These are phyloP conservation scores for Podila epigama DNA, from an alignment of 192 early-diverging fungal species.

Conservation along the genomic window DNA sequence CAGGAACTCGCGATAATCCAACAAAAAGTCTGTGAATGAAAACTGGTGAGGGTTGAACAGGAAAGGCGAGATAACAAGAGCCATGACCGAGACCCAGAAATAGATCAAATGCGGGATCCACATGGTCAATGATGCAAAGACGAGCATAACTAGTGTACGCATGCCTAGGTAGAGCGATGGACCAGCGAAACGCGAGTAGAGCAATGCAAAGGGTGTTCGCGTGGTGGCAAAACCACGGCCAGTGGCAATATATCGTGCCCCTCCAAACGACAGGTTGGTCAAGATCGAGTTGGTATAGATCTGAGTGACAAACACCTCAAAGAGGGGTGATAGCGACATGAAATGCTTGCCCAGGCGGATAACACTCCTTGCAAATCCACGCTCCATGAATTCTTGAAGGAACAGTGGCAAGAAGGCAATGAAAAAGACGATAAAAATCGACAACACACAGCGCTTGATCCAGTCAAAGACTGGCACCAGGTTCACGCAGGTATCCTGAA, in stretches of 20 bases:
- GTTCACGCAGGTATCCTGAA: slow-evolving; percentile 75
- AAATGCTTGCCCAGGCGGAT: slow-evolving; percentile 82
- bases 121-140: slow-evolving; percentile 77
- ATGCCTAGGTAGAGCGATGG: slow-evolving; percentile 81
- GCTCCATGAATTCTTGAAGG: slow-evolving; percentile 84
- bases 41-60: slow-evolving; percentile 93
- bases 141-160: slow-evolving; percentile 71
- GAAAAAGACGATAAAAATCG: slow-evolving; percentile 82
- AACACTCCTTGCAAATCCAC: slow-evolving; percentile 75
- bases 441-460: slow-evolving; percentile 82
- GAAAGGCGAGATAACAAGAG: slow-evolving; percentile 82
- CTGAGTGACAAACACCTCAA: slow-evolving; percentile 88
- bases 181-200: slow-evolving; percentile 79
- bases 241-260: slow-evolving; percentile 86
- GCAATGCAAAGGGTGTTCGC: slow-evolving; percentile 72
- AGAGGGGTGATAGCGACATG: slow-evolving; percentile 81
- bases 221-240: slow-evolving; percentile 89
- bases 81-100: slow-evolving; percentile 83
- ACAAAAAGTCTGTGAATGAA: slow-evolving; percentile 76
- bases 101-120: slow-evolving; percentile 78
- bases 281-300: slow-evolving; percentile 84
- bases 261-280: slow-evolving; percentile 80
- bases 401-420: slow-evolving; percentile 85
- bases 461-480: slow-evolving; percentile 79
- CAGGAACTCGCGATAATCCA: slow-evolving; percentile 84